Evolutionary conservation across 805 yeast genomes (phyloP).

Genomic region (Candida koratica): DNA sequence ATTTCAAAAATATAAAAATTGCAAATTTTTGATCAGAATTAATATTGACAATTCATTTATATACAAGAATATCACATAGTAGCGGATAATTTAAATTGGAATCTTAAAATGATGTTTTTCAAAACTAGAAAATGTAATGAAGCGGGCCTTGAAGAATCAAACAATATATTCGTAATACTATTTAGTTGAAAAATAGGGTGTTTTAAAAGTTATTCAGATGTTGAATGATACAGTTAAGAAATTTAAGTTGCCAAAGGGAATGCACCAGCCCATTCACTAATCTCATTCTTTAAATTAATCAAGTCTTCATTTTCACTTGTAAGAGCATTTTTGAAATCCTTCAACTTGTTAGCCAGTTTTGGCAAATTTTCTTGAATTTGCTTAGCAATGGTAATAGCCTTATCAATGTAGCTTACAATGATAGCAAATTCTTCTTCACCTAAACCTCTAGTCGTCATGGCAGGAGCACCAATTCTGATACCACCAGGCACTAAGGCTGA

Average conservation of each 20-base stretch:
- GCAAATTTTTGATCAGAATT: no score
- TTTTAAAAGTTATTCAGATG: constrained; percentile 1
- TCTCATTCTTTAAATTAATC: constrained; percentile 65
- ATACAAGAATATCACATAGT: no score
- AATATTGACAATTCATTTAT: no score
- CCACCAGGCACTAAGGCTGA: constrained; percentile 97
- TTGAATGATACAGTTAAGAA: neutral
- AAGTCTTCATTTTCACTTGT: constrained; percentile 62
- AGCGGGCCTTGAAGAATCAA: no score
- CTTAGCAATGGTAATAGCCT: constrained; percentile 74
- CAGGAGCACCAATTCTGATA: constrained; percentile 95
- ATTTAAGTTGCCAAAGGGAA: constrained; percentile 54
- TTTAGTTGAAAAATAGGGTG: constrained; percentile 11
- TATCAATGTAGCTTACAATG: constrained; percentile 76
- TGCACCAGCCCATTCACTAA: constrained; percentile 86
- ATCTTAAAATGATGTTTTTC: no score
- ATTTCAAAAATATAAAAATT: no score
- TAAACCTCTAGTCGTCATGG: constrained; percentile 96
- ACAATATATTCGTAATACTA: constrained; percentile 6
- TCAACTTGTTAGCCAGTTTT: constrained; percentile 88
- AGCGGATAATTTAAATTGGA: no score
- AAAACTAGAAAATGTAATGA: no score
- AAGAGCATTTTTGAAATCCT: constrained; percentile 88
- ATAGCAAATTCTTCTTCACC: constrained; percentile 69
- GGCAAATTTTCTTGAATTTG: constrained; percentile 77